Conservation (phyloP, 2,329 filamentous ascomycete species). For the Stachybotrys echinatus region DNA sequence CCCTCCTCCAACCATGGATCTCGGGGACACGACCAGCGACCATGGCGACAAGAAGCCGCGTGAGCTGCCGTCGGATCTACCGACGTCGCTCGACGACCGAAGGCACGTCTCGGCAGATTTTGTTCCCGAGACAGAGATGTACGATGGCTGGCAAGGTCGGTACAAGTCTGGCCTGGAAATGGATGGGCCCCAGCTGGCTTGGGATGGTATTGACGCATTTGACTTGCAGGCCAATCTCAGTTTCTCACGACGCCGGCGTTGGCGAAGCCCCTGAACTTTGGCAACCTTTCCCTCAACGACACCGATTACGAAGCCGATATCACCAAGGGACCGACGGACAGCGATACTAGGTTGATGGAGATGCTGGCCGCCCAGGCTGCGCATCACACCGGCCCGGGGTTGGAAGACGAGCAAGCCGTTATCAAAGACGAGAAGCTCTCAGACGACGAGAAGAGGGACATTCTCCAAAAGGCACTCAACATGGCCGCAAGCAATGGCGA, state of each 20-base stretch:
- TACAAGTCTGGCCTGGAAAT: constrained; percentile 6
- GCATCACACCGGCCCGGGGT: constrained; percentile 66
- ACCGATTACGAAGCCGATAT: constrained; percentile 62
- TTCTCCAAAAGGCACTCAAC: constrained; percentile 81
- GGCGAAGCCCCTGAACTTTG: constrained; percentile 78
- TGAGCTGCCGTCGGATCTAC: constrained; percentile 74
- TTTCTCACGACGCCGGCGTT: constrained; percentile 84
- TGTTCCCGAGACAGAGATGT: constrained; percentile 86
- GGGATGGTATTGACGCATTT: constrained; percentile 20
- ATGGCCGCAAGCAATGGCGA: constrained; percentile 98
- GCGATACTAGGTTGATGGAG: constrained; percentile 83
- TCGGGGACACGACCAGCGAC: constrained; percentile 42
- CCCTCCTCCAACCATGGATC: constrained; percentile 51
- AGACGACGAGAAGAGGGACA: constrained; percentile 69
- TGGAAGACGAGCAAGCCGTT: constrained; percentile 76
- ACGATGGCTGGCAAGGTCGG: constrained; percentile 95
- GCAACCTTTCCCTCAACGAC: constrained; percentile 77
- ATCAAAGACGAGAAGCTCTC: constrained; percentile 69
- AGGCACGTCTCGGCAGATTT: constrained; percentile 61
- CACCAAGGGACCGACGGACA: constrained; percentile 59
- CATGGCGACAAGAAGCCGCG: constrained; percentile 39
- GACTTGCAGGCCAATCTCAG: constrained; percentile 76
- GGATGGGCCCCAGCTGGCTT: not conserved
- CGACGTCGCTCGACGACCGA: constrained; percentile 86
- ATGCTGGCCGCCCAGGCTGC: constrained; percentile 93